Conservation (phyloP, 2,329 filamentous ascomycete genomes). For the Aspergillus thermomutatus region DNA sequence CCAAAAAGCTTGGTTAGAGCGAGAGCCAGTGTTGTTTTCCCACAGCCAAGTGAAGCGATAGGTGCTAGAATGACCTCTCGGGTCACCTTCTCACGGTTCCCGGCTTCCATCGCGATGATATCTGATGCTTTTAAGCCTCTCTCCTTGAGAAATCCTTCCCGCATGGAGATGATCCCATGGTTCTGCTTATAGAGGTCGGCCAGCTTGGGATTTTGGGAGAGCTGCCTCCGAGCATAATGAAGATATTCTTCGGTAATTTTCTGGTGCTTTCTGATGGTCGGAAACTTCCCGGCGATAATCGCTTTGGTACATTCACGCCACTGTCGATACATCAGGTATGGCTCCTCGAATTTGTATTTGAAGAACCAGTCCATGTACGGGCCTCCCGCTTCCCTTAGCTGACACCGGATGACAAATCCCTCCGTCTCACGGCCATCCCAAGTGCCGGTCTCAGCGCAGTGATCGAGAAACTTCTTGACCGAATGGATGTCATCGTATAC, state of each 20-base stretch:
- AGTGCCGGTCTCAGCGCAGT: conserved; percentile 80
- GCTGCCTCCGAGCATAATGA: conserved; percentile 69
- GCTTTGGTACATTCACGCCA: conserved; percentile 97
- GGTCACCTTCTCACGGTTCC: conserved; percentile 52
- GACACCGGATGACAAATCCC: conserved; percentile 94
- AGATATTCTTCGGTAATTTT: conserved; percentile 91
- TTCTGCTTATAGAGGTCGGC: conserved; percentile 75
- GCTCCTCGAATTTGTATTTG: conserved; percentile 99
- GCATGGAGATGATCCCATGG: conserved; percentile 89
- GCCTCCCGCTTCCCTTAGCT: conserved; percentile 51
- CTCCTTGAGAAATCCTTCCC: conserved; percentile 80
- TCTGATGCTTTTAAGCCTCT: conserved; percentile 85
- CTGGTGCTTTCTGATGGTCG: conserved; percentile 79
- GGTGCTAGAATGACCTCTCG: conserved; percentile 79
- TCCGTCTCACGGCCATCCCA: conserved; percentile 92
- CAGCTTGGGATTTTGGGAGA: conserved; percentile 66
- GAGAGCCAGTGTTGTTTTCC: conserved; percentile 88
- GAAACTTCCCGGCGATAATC: conserved; percentile 70
- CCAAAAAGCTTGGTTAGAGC: conserved; percentile 78
- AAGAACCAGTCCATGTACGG: conserved; percentile 96
- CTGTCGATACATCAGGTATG: conserved; percentile 97
- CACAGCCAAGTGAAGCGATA: conserved; percentile 90
- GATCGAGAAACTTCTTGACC: conserved; percentile 78
- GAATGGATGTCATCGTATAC: conserved; percentile 69
- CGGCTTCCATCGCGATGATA: conserved; percentile 69